phyloP scores from a whole-genome alignment of 1,284 basidiomycete species.

The Marasmius tenuissimus region DNA sequence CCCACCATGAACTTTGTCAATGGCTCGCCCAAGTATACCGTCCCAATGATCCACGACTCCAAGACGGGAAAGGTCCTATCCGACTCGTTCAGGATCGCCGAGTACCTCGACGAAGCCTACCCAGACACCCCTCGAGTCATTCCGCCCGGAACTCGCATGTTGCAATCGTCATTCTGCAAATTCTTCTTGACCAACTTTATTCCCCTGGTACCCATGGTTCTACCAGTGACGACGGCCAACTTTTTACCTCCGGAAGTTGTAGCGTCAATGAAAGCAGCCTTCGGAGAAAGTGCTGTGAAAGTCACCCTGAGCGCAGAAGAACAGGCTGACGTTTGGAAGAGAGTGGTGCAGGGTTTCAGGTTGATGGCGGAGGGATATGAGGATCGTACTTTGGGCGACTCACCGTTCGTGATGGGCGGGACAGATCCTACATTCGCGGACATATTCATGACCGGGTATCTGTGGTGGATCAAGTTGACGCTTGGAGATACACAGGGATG shows the following conservation, averaged over 20 bases:
- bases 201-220: neutral
- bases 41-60: slow-evolving; percentile 16
- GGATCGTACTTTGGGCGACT: slow-evolving; percentile 14
- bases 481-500: slow-evolving; percentile 22
- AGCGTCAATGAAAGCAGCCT: slow-evolving; percentile 28
- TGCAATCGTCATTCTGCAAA: neutral
- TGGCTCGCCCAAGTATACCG: slow-evolving; percentile 9
- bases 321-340: neutral
- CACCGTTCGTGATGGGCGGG: slow-evolving; percentile 23
- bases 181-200: neutral
- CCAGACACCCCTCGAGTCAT: neutral
- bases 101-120: slow-evolving; percentile 13
- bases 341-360: neutral
- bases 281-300: slow-evolving; percentile 15
- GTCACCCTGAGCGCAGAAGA: neutral
- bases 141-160: neutral
- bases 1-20: neutral
- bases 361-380: slow-evolving; percentile 15
- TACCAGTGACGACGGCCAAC: slow-evolving; percentile 16
- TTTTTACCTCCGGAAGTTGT: slow-evolving; percentile 20
- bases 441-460: slow-evolving; percentile 23
- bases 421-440: slow-evolving; percentile 32
- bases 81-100: slow-evolving; percentile 15
- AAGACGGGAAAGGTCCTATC: slow-evolving; percentile 9
- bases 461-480: slow-evolving; percentile 26